Percentiles rank a stretch among this genome's conserved stretches.
Conservation (phyloP, 108 stramenopile species). For the Mediolabrus comicus region DNA sequence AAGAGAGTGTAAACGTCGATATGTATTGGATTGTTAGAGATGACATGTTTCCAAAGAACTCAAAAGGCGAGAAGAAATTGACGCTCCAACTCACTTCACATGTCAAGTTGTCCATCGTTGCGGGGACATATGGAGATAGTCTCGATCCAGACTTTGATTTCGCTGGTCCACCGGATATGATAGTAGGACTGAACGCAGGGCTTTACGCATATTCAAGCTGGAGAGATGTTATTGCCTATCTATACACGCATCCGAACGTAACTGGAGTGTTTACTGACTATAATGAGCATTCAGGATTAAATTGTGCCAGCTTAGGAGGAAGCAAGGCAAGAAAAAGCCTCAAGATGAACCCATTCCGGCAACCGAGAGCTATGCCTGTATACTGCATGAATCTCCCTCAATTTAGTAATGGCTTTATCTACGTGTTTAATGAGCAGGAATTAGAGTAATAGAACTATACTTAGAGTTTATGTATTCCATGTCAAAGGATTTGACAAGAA, state of each 20-base stretch:
- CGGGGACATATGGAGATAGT: slow-evolving; percentile 74
- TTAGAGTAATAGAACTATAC: slow-evolving; percentile 27
- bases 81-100: slow-evolving; percentile 47
- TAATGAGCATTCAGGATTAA: slow-evolving; percentile 82
- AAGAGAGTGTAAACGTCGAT: slow-evolving; percentile 60
- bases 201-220: slow-evolving; percentile 85
- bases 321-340: slow-evolving; percentile 56
- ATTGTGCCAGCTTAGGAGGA: slow-evolving; percentile 84
- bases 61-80: slow-evolving; percentile 13
- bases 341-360: slow-evolving; percentile 82
- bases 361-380: slow-evolving; percentile 86
- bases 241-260: slow-evolving; percentile 52
- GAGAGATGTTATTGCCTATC: slow-evolving; percentile 73
- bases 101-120: slow-evolving; percentile 49
- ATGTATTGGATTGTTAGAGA: slow-evolving; percentile 75
- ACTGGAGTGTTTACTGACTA: slow-evolving; percentile 88
- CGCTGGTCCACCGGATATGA: slow-evolving; percentile 85
- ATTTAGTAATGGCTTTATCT: slow-evolving; percentile 86
- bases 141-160: slow-evolving; percentile 87
- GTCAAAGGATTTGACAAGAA: slow-evolving; percentile 66
- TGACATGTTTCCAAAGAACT: slow-evolving; percentile 74
- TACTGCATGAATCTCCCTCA: slow-evolving; percentile 90
- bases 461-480: slow-evolving; percentile 45
- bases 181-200: slow-evolving; percentile 85
- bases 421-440: slow-evolving; percentile 82